Percentiles rank a stretch among this genome's conserved stretches.
Conservation (phyloP, 345 rosid species). For the Raphanus sativus region DNA sequence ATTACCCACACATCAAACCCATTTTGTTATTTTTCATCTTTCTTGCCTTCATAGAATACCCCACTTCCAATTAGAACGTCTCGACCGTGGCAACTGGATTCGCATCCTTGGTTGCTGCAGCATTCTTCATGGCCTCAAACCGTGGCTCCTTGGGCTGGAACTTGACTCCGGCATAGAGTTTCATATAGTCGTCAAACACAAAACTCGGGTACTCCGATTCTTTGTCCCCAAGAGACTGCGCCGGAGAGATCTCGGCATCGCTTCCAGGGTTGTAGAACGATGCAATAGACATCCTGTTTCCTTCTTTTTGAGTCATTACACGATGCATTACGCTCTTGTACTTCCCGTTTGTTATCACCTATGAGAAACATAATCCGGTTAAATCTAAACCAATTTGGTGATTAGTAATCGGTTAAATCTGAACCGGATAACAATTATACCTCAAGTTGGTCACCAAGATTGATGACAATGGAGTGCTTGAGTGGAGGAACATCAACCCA, state of each 20-base stretch:
- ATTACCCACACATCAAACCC: conserved; percentile 18
- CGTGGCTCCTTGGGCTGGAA: conserved; percentile 90
- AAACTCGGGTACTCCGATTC: conserved; percentile 67
- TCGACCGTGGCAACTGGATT: conserved; percentile 48
- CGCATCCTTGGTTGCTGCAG: conserved; percentile 26
- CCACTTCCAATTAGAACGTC: conserved; percentile 31
- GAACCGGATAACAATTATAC: conserved; percentile 35
- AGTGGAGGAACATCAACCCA: conserved; percentile 91
- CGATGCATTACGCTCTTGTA: conserved; percentile 86
- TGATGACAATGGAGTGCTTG: conserved; percentile 81
- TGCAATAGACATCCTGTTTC: conserved; percentile 85
- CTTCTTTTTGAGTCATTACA: conserved; percentile 68
- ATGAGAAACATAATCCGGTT: background rate
- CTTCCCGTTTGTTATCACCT: conserved; percentile 93
- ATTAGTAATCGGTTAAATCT: background rate
- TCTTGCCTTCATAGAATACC: background rate
- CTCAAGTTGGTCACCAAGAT: conserved; percentile 96
- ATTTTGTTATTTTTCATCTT: background rate
- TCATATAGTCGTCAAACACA: conserved; percentile 89
- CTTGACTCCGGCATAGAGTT: conserved; percentile 70
- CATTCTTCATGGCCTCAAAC: conserved; percentile 71
- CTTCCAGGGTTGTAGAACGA: conserved; percentile 90
- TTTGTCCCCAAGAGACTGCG: conserved; percentile 53
- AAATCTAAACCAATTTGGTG: background rate
- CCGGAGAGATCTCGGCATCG: conserved; percentile 77